Percentiles rank a stretch among this genome's conserved stretches.
Conservation (phyloP, 2,329 filamentous ascomycete genomes). For the Monilinia aucupariae region DNA sequence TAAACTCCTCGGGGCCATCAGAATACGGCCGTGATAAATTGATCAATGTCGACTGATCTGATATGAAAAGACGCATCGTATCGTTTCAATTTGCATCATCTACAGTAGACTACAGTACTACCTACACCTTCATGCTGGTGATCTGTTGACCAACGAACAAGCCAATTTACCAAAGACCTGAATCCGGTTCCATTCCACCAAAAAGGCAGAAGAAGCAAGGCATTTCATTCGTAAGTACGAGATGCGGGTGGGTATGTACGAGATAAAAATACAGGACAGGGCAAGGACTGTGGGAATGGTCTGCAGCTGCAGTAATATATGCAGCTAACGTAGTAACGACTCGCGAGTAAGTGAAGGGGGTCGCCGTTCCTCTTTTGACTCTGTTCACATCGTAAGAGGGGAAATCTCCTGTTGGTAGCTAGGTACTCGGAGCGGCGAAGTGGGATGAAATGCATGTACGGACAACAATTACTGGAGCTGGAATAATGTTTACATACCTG, state of each 20-base stretch:
- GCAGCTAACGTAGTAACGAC: too few relatives aligned
- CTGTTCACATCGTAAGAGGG: not conserved
- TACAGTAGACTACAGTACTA: not conserved
- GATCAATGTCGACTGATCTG: not conserved
- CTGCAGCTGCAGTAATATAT: slow-evolving; percentile 5
- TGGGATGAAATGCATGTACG: slow-evolving; percentile 13
- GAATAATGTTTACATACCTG: not conserved
- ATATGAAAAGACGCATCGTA: not conserved
- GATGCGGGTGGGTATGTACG: slow-evolving; percentile 1
- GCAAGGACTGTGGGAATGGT: not conserved
- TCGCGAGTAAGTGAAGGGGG: slow-evolving; percentile 15
- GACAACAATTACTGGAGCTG: slow-evolving; percentile 12
- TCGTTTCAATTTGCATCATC: slow-evolving; percentile 8
- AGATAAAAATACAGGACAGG: not conserved
- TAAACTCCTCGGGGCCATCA: not conserved
- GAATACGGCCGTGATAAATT: slow-evolving; percentile 9
- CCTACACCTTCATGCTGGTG: not conserved
- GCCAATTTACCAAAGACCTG: not conserved
- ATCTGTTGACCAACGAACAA: not conserved
- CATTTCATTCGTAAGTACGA: slow-evolving; percentile 4
- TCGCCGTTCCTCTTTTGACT: not conserved
- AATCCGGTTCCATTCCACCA: not conserved
- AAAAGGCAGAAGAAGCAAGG: not conserved
- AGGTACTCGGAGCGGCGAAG: not conserved
- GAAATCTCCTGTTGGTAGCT: not conserved